Base-by-base conservation (phyloP, 176 grass and related monocot genomes). In the Metroxylon sagu region DNA sequence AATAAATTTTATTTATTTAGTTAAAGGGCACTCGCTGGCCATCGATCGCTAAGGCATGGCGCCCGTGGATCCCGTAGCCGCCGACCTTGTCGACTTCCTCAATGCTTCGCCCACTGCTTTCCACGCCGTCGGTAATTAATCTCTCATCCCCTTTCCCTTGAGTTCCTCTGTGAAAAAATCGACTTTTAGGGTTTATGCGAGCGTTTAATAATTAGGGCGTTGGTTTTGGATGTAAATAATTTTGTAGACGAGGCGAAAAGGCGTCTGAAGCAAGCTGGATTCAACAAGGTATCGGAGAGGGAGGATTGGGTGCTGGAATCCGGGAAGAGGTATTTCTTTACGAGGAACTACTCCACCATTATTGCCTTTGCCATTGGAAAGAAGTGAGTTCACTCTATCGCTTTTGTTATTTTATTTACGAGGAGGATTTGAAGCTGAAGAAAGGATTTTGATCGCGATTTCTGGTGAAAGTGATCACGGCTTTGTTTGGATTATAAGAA, bases 311-410 rank as follows among this genome's bases (percentile, higher is more conserved):
- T 72, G 26, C 75, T 97, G 25, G 25, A 92, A 78, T 54, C 70
- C 5, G 93, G 93, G 5, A 52, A 60, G 72, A 97, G 91, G 75
- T 97, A 97, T 35, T 97, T 91, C 78, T 97, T 92, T 76, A 97
- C 87, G 1, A 85, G 93, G 48, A 97, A 97, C 59, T 76, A 92
- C 64, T 97, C 87, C 69, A 90, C 93, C 62, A 61, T 97, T 61
- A 50, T 97, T 14, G 87, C 93, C 27, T 97, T 97, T 67, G 84
- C 93, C 52, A 75, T 97, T 53, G 93, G 93, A 16, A 76, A 76
- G 49, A 91, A 85, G 90, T 95, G 65, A 52, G 85, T 54, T 52
- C 35, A 12, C 35, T 6, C 5, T 43, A 43, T 39, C 5, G 35
- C 35, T 43, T 10, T 43, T 43, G 35, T 12, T 43, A 43, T 43